Evolutionary conservation across 1,284 basidiomycete species (phyloP).

Genomic region (Ceratobasidium sp.): DNA sequence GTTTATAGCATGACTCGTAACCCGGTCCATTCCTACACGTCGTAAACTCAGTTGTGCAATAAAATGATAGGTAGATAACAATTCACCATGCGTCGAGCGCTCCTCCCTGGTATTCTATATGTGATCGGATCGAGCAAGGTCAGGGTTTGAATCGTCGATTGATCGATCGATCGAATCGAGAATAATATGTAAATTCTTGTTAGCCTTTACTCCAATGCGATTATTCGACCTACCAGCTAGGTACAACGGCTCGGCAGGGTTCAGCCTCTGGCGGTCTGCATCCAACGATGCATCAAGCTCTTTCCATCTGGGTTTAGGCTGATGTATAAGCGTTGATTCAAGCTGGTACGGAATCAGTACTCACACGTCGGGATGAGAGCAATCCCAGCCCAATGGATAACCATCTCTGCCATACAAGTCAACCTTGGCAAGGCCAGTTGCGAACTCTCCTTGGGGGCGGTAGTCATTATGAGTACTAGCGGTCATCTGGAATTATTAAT

Average conservation of each 20-base stretch:
- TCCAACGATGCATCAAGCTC: constrained; percentile 16
- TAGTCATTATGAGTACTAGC: constrained; percentile 41
- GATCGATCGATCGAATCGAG: not conserved
- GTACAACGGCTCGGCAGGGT: constrained; percentile 36
- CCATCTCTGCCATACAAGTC: constrained; percentile 41
- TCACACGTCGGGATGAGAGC: constrained; percentile 30
- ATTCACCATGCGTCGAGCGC: constrained; percentile 40
- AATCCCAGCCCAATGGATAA: constrained; percentile 40
- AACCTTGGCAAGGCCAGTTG: constrained; percentile 29
- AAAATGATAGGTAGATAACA: not conserved
- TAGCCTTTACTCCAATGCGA: not conserved
- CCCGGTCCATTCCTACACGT: constrained; percentile 28
- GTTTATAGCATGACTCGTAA: constrained; percentile 26
- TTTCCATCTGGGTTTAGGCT: constrained; percentile 6
- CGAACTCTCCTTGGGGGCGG: constrained; percentile 11
- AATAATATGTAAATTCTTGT: not conserved
- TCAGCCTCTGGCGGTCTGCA: constrained; percentile 24
- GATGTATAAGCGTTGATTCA: not conserved
- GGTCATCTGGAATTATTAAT: not conserved
- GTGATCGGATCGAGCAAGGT: not conserved
- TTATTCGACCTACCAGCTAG: constrained; percentile 6
- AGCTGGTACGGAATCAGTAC: not conserved
- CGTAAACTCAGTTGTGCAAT: not conserved
- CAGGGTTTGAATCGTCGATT: not conserved
- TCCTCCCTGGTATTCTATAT: constrained; percentile 26